Conservation (phyloP, 1,284 basidiomycete genomes). For the Microbotryum scabiosae region DNA sequence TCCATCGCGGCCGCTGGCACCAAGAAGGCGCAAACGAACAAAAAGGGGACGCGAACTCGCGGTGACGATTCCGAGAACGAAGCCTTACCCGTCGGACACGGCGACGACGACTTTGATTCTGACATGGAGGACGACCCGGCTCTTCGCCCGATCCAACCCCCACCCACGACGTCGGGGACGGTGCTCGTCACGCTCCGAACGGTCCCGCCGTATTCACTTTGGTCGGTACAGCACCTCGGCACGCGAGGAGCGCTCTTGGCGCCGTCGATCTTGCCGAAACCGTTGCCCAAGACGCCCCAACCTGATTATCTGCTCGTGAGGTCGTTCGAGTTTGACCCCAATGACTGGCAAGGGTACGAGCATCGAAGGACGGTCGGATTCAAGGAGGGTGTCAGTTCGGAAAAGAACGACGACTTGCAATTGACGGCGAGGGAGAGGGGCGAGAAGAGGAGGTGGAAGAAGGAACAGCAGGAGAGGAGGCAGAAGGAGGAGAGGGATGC, state of each 20-base stretch:
- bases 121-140: conserved; percentile 6
- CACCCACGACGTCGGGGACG: conserved; percentile 45
- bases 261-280: conserved; percentile 40
- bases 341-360: conserved; percentile 70
- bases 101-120: conserved; percentile 29
- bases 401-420: conserved; percentile 17
- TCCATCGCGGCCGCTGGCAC: not conserved
- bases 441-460: conserved; percentile 1
- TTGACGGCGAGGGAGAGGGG: conserved; percentile 18
- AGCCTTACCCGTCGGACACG: conserved; percentile 22
- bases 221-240: conserved; percentile 59
- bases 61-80: conserved; percentile 3
- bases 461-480: not conserved
- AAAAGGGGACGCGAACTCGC: not conserved
- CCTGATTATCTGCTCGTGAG: conserved; percentile 65
- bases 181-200: conserved; percentile 84
- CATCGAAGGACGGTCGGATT: conserved; percentile 84
- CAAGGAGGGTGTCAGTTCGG: conserved; percentile 36
- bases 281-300: conserved; percentile 42
- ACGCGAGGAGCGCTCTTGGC: conserved; percentile 55
- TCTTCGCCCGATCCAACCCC: conserved; percentile 30
- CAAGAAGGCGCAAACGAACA: not conserved
- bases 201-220: conserved; percentile 77
- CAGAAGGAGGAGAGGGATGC: not conserved
- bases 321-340: conserved; percentile 71